Evolutionary conservation across 768 basidiomycete genomes (phyloP).

Genomic region (Daedalea quercina): DNA sequence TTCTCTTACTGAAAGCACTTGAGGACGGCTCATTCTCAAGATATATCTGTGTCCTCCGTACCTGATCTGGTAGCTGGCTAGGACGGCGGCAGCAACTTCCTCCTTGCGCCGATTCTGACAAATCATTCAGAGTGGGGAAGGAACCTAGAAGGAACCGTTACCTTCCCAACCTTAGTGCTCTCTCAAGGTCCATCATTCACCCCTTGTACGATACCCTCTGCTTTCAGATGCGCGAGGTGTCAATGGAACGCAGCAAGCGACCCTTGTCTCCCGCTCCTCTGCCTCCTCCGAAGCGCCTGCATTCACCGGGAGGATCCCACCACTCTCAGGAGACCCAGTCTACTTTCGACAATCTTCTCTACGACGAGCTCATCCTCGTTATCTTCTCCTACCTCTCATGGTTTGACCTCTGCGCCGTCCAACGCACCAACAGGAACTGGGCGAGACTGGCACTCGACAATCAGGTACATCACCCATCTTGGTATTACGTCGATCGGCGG

Average conservation of each 20-base stretch:
- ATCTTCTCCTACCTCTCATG: slow-evolving; percentile 69
- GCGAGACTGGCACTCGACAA: slow-evolving; percentile 60
- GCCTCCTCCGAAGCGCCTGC: slow-evolving; percentile 55
- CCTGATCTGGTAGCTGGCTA: too few species aligned
- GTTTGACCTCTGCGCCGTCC: slow-evolving; percentile 59
- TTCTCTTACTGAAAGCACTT: too few species aligned
- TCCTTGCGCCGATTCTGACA: too few species aligned
- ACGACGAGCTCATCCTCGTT: slow-evolving; percentile 69
- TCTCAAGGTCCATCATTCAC: too few species aligned
- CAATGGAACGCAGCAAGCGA: slow-evolving; percentile 13
- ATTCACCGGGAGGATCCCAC: slow-evolving; percentile 3
- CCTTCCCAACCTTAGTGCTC: background rate
- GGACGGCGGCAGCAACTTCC: too few species aligned
- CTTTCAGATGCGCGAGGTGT: background rate
- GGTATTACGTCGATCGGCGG: background rate
- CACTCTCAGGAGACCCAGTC: slow-evolving; percentile 9
- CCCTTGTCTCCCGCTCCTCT: slow-evolving; percentile 29
- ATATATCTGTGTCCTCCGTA: too few species aligned
- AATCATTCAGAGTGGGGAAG: too few species aligned
- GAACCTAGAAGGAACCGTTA: too few species aligned
- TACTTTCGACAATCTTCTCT: slow-evolving; percentile 50
- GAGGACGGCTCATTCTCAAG: too few species aligned
- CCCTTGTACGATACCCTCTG: too few species aligned
- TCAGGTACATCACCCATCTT: slow-evolving; percentile 38
- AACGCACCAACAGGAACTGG: slow-evolving; percentile 60